phyloP scores from a whole-genome alignment of 495 filamentous ascomycete species.

The Neurospora sp. region DNA sequence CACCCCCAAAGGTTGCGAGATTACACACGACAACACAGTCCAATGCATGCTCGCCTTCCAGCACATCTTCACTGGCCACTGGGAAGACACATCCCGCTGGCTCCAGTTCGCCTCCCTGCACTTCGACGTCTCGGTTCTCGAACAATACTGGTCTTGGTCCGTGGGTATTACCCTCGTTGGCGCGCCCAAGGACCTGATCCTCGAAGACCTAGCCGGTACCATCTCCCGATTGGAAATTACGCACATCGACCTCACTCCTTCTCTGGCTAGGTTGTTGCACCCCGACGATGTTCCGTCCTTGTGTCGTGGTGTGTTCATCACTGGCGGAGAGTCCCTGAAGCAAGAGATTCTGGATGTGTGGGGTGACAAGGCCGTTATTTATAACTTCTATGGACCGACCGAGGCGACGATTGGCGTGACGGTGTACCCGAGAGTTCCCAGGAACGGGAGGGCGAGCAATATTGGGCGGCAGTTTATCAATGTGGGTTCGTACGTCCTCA shows the following conservation, averaged over 20 bases:
- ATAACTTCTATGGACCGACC: constrained; percentile 76
- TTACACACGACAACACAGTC: constrained; percentile 64
- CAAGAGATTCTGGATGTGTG: constrained; percentile 64
- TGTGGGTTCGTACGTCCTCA: constrained; percentile 71
- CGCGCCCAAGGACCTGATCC: constrained; percentile 64
- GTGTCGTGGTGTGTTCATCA: constrained; percentile 64
- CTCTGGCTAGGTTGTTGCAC: constrained; percentile 48
- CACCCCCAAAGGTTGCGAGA: constrained; percentile 65
- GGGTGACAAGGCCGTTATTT: constrained; percentile 54
- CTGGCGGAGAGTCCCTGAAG: constrained; percentile 57
- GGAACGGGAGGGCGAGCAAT: constrained; percentile 66
- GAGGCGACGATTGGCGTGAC: constrained; percentile 85
- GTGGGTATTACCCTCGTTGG: constrained; percentile 72
- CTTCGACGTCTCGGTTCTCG: constrained; percentile 79
- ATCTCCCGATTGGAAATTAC: constrained; percentile 67
- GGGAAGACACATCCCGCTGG: constrained; percentile 61
- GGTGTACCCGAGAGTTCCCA: constrained; percentile 62
- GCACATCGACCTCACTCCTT: constrained; percentile 74
- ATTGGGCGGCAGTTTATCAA: constrained; percentile 79
- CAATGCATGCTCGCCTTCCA: constrained; percentile 70
- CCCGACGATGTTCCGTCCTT: constrained; percentile 60
- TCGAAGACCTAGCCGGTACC: constrained; percentile 61
- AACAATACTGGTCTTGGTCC: constrained; percentile 86
- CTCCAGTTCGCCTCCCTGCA: constrained; percentile 84
- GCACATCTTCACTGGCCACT: constrained; percentile 55